Percentiles rank a stretch among this genome's conserved stretches.
Evolutionary conservation across 345 rosid species (phyloP).

Genomic region (Eucalyptus viminalis): DNA sequence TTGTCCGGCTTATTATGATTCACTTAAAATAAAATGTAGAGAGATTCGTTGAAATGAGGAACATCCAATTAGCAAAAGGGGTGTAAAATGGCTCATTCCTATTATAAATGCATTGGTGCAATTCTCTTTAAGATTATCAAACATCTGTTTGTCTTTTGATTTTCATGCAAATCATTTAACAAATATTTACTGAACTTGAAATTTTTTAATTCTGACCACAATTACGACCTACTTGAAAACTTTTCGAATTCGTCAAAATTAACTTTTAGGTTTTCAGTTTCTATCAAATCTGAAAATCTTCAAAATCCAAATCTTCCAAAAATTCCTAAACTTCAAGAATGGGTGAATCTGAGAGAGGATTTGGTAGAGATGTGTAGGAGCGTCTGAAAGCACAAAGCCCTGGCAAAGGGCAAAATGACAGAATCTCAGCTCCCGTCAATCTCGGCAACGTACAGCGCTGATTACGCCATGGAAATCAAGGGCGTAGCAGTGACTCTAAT

Average conservation of each 20-base stretch:
- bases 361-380: conserved; percentile 3
- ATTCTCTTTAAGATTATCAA: not conserved
- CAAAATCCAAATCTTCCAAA: not conserved
- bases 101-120: not conserved
- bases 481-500: conserved; percentile 73
- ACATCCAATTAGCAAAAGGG: not conserved
- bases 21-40: not conserved
- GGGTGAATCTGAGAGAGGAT: not conserved
- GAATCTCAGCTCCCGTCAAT: conserved; percentile 30
- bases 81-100: not conserved
- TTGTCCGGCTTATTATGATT: not conserved
- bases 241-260: not conserved
- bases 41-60: not conserved
- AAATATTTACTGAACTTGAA: not conserved
- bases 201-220: not conserved
- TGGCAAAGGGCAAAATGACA: conserved; percentile 1
- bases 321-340: not conserved
- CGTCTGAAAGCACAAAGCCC: conserved; percentile 39
- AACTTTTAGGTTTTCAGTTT: not conserved
- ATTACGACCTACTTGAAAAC: not conserved
- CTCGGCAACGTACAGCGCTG: conserved; percentile 79
- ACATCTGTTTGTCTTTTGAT: not conserved
- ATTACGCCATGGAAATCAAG: conserved; percentile 12
- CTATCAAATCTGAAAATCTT: not conserved
- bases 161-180: not conserved